Conservation (phyloP, 352 stramenopile genomes). For the Phytophthora tentaculata region DNA sequence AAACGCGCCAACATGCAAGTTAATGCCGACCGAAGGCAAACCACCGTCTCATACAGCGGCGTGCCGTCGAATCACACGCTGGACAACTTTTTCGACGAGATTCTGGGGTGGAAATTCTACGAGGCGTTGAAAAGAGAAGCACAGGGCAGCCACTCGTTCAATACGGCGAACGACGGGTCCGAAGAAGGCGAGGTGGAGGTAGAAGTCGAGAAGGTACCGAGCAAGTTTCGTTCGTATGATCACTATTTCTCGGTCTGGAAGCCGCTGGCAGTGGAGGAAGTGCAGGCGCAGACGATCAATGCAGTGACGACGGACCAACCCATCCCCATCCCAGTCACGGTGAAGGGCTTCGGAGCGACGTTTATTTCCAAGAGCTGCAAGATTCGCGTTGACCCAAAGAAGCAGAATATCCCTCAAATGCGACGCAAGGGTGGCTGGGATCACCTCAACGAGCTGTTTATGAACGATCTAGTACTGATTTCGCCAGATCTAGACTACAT, state of each 20-base stretch:
- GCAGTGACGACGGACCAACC: slow-evolving; percentile 73
- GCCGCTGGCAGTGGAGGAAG: slow-evolving; percentile 84
- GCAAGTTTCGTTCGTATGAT: slow-evolving; percentile 86
- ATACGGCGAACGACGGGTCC: slow-evolving; percentile 65
- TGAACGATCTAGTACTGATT: slow-evolving; percentile 85
- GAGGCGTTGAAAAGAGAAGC: slow-evolving; percentile 63
- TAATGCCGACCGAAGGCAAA: slow-evolving; percentile 34
- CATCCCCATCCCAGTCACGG: slow-evolving; percentile 49
- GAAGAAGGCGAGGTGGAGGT: slow-evolving; percentile 81
- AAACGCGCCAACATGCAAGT: slow-evolving; percentile 42
- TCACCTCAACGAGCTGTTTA: slow-evolving; percentile 59
- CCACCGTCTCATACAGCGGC: slow-evolving; percentile 21
- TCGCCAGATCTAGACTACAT: slow-evolving; percentile 65
- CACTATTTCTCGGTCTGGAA: slow-evolving; percentile 92
- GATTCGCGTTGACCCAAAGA: slow-evolving; percentile 71
- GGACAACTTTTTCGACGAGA: slow-evolving; percentile 85
- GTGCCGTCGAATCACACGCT: slow-evolving; percentile 61
- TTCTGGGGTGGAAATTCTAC: slow-evolving; percentile 84
- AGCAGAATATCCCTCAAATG: slow-evolving; percentile 32
- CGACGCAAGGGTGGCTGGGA: slow-evolving; percentile 38
- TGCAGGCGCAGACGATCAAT: slow-evolving; percentile 88
- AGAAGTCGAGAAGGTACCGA: slow-evolving; percentile 71
- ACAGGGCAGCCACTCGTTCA: slow-evolving; percentile 58
- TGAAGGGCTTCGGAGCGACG: slow-evolving; percentile 51
- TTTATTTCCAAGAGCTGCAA: slow-evolving; percentile 77